Evolutionary conservation across 345 rosid genomes (phyloP).

Genomic region (Linum usitatissimum): DNA sequence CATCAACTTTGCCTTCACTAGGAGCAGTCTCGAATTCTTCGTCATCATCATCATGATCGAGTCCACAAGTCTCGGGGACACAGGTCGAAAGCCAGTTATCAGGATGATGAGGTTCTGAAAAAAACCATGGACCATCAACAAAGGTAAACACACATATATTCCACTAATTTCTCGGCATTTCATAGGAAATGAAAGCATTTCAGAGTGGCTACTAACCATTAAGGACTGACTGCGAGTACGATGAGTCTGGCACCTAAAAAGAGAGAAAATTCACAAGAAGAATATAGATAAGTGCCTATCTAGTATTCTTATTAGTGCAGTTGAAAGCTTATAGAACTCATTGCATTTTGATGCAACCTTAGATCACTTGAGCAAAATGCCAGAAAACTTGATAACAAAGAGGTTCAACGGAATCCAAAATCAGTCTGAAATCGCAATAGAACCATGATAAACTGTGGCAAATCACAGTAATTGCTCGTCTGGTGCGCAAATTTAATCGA

Average conservation of each 20-base stretch:
- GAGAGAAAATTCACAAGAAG: background rate
- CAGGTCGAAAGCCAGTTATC: slow-evolving; percentile 57
- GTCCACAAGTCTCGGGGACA: slow-evolving; percentile 42
- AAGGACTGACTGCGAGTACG: slow-evolving; percentile 15
- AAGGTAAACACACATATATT: background rate
- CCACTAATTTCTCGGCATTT: background rate
- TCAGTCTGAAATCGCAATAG: too few relatives aligned
- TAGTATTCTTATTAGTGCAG: background rate
- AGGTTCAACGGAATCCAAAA: background rate
- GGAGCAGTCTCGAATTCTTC: slow-evolving; percentile 16
- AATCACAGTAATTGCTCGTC: too few relatives aligned
- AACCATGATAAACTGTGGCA: too few relatives aligned
- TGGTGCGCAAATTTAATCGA: too few relatives aligned
- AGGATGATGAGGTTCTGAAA: slow-evolving; percentile 49
- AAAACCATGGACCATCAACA: background rate
- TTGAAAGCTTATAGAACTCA: background rate
- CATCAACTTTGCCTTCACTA: slow-evolving; percentile 24
- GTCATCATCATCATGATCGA: slow-evolving; percentile 28
- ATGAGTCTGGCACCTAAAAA: slow-evolving; percentile 28
- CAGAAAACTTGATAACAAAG: background rate
- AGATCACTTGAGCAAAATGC: background rate
- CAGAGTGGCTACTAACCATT: slow-evolving; percentile 36
- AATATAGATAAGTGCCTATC: slow-evolving; percentile 7
- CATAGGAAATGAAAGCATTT: background rate
- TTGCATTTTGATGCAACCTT: background rate